A percentile compares a stretch with the other conserved stretches of the same genome.
Conservation (phyloP, 2,329 filamentous ascomycete genomes). For the Stemphylium lycopersici region DNA sequence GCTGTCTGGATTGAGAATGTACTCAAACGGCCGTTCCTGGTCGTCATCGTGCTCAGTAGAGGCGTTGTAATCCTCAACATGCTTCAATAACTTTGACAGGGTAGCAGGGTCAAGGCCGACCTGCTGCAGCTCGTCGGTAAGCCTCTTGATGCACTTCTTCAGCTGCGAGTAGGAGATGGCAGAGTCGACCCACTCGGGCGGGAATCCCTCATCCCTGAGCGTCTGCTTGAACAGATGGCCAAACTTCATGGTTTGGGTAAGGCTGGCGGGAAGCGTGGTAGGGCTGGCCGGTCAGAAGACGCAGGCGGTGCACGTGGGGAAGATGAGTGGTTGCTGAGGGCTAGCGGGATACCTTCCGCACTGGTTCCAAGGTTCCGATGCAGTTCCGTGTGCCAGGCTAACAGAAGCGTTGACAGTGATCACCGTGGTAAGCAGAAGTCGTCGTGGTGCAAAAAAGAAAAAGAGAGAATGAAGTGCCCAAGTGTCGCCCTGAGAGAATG, state of each 20-base stretch:
- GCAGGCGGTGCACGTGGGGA: slow-evolving; percentile 37
- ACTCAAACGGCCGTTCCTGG: slow-evolving; percentile 45
- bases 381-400: slow-evolving; percentile 13
- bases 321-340: slow-evolving; percentile 13
- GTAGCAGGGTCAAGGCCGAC: slow-evolving; percentile 76
- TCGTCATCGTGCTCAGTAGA: slow-evolving; percentile 30
- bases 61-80: slow-evolving; percentile 46
- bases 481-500: background rate
- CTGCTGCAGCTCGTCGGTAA: slow-evolving; percentile 71
- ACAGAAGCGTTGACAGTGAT: slow-evolving; percentile 1
- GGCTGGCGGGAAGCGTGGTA: slow-evolving; percentile 11
- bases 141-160: slow-evolving; percentile 87
- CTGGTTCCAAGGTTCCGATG: slow-evolving; percentile 15
- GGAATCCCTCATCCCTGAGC: slow-evolving; percentile 75
- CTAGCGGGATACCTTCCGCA: slow-evolving; percentile 15
- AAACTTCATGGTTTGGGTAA: slow-evolving; percentile 75
- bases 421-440: slow-evolving; percentile 1
- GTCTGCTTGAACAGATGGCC: slow-evolving; percentile 76
- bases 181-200: slow-evolving; percentile 70
- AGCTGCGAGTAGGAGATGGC: slow-evolving; percentile 84
- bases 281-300: slow-evolving; percentile 31
- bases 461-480: background rate
- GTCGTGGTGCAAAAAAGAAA: background rate
- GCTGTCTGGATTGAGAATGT: slow-evolving; percentile 38
- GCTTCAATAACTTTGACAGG: slow-evolving; percentile 67